phyloP scores from a whole-genome alignment of 2,329 filamentous ascomycete genomes.

The Exophiala spinifera region DNA sequence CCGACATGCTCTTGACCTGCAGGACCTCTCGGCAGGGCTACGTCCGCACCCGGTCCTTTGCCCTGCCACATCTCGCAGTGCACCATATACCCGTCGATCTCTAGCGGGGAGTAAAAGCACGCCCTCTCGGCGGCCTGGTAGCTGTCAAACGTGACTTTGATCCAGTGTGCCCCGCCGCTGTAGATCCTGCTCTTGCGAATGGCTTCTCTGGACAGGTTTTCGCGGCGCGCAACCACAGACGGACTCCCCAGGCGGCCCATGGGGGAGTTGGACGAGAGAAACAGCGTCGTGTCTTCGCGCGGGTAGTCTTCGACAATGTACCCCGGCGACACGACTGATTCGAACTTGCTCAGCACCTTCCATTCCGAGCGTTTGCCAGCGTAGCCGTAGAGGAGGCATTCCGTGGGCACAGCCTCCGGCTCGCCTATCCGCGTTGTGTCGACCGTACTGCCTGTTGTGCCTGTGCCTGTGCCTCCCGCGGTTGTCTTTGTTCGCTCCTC shows the following conservation, averaged over 20 bases:
- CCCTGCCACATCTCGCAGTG: constrained; percentile 69
- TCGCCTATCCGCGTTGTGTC: constrained; percentile 33
- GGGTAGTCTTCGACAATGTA: constrained; percentile 91
- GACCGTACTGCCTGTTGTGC: constrained; percentile 8
- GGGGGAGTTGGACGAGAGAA: constrained; percentile 62
- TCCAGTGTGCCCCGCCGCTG: constrained; percentile 85
- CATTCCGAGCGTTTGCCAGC: constrained; percentile 66
- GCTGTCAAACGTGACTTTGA: constrained; percentile 79
- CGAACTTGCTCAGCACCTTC: constrained; percentile 84
- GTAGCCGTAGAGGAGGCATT: constrained; percentile 84
- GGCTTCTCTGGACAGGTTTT: constrained; percentile 66
- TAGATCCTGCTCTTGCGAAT: constrained; percentile 76
- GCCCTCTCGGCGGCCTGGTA: constrained; percentile 68
- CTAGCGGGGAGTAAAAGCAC: constrained; percentile 67
- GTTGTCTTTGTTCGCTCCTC: constrained; percentile 18
- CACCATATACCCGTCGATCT: constrained; percentile 66
- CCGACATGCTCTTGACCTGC: background rate
- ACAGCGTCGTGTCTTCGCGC: constrained; percentile 71
- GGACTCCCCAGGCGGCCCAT: constrained; percentile 17
- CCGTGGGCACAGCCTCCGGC: constrained; percentile 55
- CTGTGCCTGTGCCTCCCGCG: constrained; percentile 15
- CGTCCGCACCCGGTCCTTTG: constrained; percentile 61
- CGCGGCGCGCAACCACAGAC: constrained; percentile 58
- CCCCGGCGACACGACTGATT: constrained; percentile 63
- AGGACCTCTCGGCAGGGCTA: constrained; percentile 54